Conservation (phyloP, 352 stramenopile genomes). For the Peronospora destructor region DNA sequence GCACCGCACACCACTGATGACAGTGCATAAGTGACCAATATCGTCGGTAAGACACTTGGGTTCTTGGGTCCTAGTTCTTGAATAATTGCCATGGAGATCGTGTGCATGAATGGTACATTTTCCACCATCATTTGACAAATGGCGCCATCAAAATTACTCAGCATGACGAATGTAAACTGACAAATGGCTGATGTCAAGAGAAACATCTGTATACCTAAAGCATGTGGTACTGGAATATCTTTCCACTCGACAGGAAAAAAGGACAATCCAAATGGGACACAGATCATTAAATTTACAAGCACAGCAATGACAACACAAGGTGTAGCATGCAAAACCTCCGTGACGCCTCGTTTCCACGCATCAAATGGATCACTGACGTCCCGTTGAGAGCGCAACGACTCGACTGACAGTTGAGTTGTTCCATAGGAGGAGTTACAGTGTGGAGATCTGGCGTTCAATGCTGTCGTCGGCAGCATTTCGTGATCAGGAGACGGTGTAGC, state of each 20-base stretch:
- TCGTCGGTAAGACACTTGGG: constrained; percentile 77
- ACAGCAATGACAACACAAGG: constrained; percentile 66
- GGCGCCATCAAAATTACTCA: constrained; percentile 65
- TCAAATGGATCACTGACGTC: constrained; percentile 9
- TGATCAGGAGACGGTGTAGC: constrained; percentile 6
- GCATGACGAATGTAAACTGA: constrained; percentile 74
- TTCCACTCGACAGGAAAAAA: constrained; percentile 81
- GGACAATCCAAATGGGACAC: constrained; percentile 75
- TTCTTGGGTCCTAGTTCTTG: constrained; percentile 67
- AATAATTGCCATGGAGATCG: constrained; percentile 82
- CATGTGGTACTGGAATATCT: constrained; percentile 65
- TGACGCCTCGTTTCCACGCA: constrained; percentile 24
- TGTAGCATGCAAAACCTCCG: constrained; percentile 33
- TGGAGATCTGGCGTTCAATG: constrained; percentile 10
- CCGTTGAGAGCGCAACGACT: constrained; percentile 9
- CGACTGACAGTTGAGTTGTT: constrained; percentile 7
- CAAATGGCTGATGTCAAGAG: constrained; percentile 70
- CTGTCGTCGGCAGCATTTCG: constrained; percentile 18
- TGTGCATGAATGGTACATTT: constrained; percentile 94
- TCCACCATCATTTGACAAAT: constrained; percentile 93
- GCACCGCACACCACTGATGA: constrained; percentile 84
- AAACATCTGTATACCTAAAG: constrained; percentile 80
- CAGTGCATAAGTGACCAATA: constrained; percentile 89
- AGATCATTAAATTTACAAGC: constrained; percentile 84
- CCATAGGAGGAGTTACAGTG: constrained; percentile 24